phyloP scores from a whole-genome alignment of 2,329 filamentous ascomycete species.

The Curvularia lunata region DNA sequence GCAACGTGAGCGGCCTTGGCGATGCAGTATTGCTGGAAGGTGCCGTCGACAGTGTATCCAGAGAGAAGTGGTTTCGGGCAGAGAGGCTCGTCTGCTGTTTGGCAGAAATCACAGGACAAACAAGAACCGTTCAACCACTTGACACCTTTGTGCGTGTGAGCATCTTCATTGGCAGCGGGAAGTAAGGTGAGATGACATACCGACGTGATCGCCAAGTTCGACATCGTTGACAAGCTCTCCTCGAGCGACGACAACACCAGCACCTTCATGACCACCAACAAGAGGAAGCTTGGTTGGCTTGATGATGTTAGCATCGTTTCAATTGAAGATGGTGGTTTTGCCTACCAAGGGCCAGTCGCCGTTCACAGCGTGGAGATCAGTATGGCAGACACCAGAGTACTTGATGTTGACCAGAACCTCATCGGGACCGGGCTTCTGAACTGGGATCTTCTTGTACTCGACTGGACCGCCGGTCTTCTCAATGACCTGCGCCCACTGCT shows the following conservation, averaged over 20 bases:
- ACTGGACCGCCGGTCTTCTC: slow-evolving; percentile 76
- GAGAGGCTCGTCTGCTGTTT: slow-evolving; percentile 79
- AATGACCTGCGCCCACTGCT: slow-evolving; percentile 91
- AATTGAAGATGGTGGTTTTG: not conserved
- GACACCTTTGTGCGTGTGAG: slow-evolving; percentile 58
- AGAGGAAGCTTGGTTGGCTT: slow-evolving; percentile 77
- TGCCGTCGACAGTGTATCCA: slow-evolving; percentile 90
- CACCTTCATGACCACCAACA: slow-evolving; percentile 80
- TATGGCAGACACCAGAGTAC: slow-evolving; percentile 90
- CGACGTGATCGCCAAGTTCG: slow-evolving; percentile 79
- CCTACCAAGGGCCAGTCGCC: slow-evolving; percentile 82
- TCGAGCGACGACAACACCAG: slow-evolving; percentile 80
- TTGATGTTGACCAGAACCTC: slow-evolving; percentile 93
- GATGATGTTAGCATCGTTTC: slow-evolving; percentile 20
- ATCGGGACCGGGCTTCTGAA: slow-evolving; percentile 80
- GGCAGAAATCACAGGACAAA: slow-evolving; percentile 82
- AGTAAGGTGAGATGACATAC: not conserved
- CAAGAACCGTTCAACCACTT: slow-evolving; percentile 93
- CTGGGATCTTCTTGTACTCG: slow-evolving; percentile 81
- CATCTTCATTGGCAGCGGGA: not conserved
- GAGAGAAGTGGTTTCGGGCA: slow-evolving; percentile 78
- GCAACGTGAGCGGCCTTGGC: slow-evolving; percentile 87
- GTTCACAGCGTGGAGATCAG: slow-evolving; percentile 79
- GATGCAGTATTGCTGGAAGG: slow-evolving; percentile 91
- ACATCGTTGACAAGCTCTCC: slow-evolving; percentile 80